Percentiles rank a stretch among this genome's conserved stretches.
Evolutionary conservation across 2,329 filamentous ascomycete genomes (phyloP).

Genomic region (Rutstroemia sp.): DNA sequence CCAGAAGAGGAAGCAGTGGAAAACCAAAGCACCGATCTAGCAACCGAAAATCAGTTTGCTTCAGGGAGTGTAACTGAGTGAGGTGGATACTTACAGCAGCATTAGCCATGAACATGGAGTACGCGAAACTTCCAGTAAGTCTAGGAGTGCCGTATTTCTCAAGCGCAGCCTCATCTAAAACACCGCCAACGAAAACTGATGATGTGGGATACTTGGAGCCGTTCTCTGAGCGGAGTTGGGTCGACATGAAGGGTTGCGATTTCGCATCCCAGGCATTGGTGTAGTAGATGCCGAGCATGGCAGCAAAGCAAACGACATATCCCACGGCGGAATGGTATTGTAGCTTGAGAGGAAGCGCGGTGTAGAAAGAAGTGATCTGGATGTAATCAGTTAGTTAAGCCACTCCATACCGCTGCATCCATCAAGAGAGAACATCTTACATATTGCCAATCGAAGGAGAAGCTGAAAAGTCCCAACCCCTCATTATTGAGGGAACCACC

Average conservation of each 20-base stretch:
- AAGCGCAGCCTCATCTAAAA: slow-evolving; percentile 37
- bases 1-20: slow-evolving; percentile 48
- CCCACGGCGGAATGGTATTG: slow-evolving; percentile 42
- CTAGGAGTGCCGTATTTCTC: slow-evolving; percentile 38
- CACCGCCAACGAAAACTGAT: slow-evolving; percentile 33
- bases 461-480: slow-evolving; percentile 35
- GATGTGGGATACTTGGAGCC: slow-evolving; percentile 37
- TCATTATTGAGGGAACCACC: slow-evolving; percentile 40
- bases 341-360: slow-evolving; percentile 44
- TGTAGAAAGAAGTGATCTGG: slow-evolving; percentile 46
- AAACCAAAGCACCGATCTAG: slow-evolving; percentile 48
- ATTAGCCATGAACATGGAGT: slow-evolving; percentile 49
- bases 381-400: slow-evolving; percentile 1
- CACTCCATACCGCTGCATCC: slow-evolving; percentile 5
- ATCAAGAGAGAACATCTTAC: slow-evolving; percentile 29
- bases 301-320: slow-evolving; percentile 40
- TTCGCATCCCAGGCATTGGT: slow-evolving; percentile 35
- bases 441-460: slow-evolving; percentile 40
- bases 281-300: slow-evolving; percentile 41
- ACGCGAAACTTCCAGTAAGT: slow-evolving; percentile 44
- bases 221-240: slow-evolving; percentile 33
- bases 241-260: slow-evolving; percentile 37
- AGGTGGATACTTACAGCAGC: slow-evolving; percentile 37
- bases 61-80: too few species aligned
- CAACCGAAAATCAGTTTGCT: too few species aligned